Conservation (phyloP, 2,329 filamentous ascomycete species). For the Chalaropsis ovoidea region DNA sequence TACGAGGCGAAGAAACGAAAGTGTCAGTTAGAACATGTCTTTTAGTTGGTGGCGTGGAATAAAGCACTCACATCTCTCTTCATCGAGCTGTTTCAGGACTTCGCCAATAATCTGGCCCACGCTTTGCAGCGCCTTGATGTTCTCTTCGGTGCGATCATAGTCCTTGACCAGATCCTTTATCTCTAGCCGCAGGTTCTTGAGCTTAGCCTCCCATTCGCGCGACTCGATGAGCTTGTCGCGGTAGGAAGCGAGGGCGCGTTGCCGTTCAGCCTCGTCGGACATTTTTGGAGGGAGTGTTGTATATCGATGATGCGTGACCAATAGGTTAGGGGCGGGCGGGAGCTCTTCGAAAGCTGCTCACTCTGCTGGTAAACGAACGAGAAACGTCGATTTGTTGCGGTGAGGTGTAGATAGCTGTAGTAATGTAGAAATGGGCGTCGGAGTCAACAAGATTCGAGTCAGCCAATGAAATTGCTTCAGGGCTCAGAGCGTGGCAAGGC, state of each 20-base stretch:
- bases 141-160: conserved; percentile 94
- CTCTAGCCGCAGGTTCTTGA: conserved; percentile 85
- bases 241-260: conserved; percentile 66
- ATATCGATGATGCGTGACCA: not conserved
- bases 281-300: conserved; percentile 9
- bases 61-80: conserved; percentile 71
- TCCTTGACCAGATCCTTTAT: conserved; percentile 94
- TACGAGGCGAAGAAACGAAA: not conserved
- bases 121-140: conserved; percentile 98
- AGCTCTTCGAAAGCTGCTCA: conserved; percentile 2
- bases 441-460: not conserved
- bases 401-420: not conserved
- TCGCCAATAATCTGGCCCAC: conserved; percentile 99
- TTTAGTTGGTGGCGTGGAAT: conserved; percentile 15
- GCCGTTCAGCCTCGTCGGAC: conserved; percentile 45
- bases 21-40: conserved; percentile 26
- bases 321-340: not conserved
- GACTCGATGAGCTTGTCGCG: conserved; percentile 81
- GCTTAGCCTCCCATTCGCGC: conserved; percentile 96
- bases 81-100: conserved; percentile 95
- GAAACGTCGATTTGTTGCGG: not conserved
- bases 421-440: not conserved
- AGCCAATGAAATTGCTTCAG: not conserved
- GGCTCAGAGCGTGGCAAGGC: not conserved
- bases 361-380: not conserved